Base-by-base conservation (phyloP, 139 green algal genomes). In the Coccomyxa sp. region DNA sequence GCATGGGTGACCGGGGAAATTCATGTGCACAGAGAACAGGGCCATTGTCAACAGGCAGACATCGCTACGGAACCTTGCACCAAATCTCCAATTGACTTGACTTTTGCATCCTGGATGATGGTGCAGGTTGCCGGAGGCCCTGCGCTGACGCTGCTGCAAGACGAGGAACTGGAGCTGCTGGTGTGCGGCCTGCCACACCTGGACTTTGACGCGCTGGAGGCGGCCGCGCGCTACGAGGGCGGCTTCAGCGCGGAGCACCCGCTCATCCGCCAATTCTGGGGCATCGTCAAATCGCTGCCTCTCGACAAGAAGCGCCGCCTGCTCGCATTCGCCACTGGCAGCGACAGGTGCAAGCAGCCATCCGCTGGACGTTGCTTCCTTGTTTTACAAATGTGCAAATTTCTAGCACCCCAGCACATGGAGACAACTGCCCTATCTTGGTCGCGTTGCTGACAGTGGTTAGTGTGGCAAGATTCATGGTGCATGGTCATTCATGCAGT, bases 161-260 rank as follows among this genome's bases (percentile, higher is more conserved):
- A 88, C 13, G 87, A 95, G 15, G 95, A 98, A 90, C 88, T 98
- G 68, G 94, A 97, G 91, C 88, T 93, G 82, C 85, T 97, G 17
- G 84, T 98, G 15, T 94, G 90, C 45, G 95, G 95, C 12, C 86
- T 92, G 60, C 91, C 94, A 0, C 88, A 94, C 79, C 89, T 97
- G 10, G 92, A 97, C 87, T 98, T 98, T 68, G 67, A 89, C 10
- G 86, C 74, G 58, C 88, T 98, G 86, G 74, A 96, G 87, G 63
- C 28, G 80, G 81, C 59, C 7, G 85, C 90, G 27, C 63, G 81
- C 0, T 96, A 96, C 79, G 93, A 96, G 38, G 91, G 85, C 10
- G 93, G 90, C 9, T 93, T 91, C 85, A 83, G 13, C 30, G 79
- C 84, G 31, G 66, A 85, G 11, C 60, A 86, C 79, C 83, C 82